Percentiles rank a stretch among this genome's conserved stretches.
Evolutionary conservation across 441 rosid species (phyloP).

Genomic region (Viola pubescens): DNA sequence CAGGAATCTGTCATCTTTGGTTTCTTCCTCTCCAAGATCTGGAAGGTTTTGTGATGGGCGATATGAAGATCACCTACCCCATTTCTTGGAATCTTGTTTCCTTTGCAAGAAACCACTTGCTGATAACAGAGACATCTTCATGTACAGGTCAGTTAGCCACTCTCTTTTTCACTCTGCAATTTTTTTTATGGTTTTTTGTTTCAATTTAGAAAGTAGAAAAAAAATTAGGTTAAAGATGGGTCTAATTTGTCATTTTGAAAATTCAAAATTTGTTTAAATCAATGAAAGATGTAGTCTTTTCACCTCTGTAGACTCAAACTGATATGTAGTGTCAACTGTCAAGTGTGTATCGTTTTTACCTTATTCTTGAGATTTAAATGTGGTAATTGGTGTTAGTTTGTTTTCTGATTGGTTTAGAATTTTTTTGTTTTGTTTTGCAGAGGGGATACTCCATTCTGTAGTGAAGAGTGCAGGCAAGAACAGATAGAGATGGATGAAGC

Average conservation of each 20-base stretch:
- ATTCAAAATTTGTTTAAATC: too few species aligned
- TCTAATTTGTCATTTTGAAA: too few species aligned
- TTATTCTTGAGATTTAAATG: too few species aligned
- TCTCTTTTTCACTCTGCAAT: background rate
- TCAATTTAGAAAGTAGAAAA: background rate
- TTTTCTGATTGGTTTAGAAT: background rate
- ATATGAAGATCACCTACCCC: constrained; percentile 45
- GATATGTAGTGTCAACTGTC: too few species aligned
- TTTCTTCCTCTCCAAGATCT: constrained; percentile 33
- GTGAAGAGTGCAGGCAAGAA: constrained; percentile 85
- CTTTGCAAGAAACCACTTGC: constrained; percentile 62
- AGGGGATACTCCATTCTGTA: constrained; percentile 85
- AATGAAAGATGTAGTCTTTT: too few species aligned
- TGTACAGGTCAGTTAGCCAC: constrained; percentile 58
- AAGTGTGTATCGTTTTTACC: too few species aligned
- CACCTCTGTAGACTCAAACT: too few species aligned
- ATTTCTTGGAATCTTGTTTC: constrained; percentile 64
- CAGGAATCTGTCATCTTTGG: constrained; percentile 15
- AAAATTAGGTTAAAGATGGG: too few species aligned
- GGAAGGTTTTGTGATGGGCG: constrained; percentile 41
- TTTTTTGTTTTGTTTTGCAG: constrained; percentile 27
- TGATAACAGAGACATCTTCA: constrained; percentile 67
- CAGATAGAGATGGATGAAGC: constrained; percentile 77
- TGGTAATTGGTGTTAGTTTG: too few species aligned
- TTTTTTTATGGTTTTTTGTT: background rate